Evolutionary conservation across 2,329 filamentous ascomycete genomes (phyloP).

Genomic region (Botryotinia calthae): DNA sequence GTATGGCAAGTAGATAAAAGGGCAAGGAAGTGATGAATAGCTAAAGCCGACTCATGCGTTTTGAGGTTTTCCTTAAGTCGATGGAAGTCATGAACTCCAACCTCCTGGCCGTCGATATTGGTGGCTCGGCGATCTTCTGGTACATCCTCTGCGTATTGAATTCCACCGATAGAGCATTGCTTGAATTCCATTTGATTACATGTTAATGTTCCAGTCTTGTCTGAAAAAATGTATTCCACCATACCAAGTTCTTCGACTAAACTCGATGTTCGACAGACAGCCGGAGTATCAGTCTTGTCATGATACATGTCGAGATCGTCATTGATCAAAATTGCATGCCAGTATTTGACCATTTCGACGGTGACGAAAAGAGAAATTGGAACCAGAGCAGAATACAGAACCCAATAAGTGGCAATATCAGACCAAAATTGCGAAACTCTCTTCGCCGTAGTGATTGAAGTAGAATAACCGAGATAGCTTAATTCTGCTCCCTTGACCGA

Average conservation of each 20-base stretch:
- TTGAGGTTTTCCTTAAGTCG: slow-evolving; percentile 58
- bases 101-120: slow-evolving; percentile 71
- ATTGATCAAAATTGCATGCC: slow-evolving; percentile 95
- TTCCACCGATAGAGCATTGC: slow-evolving; percentile 86
- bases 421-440: slow-evolving; percentile 81
- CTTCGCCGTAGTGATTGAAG: slow-evolving; percentile 51
- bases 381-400: slow-evolving; percentile 92
- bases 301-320: slow-evolving; percentile 98
- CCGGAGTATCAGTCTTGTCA: slow-evolving; percentile 89
- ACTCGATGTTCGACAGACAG: slow-evolving; percentile 93
- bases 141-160: slow-evolving; percentile 90
- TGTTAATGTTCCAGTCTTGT: slow-evolving; percentile 96
- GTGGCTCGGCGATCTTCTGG: slow-evolving; percentile 85
- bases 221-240: slow-evolving; percentile 97
- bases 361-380: slow-evolving; percentile 98
- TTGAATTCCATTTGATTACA: slow-evolving; percentile 99
- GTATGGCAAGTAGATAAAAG: slow-evolving; percentile 91
- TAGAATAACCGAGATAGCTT: slow-evolving; percentile 67
- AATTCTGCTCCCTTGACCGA: slow-evolving; percentile 61
- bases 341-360: slow-evolving; percentile 96
- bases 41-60: slow-evolving; percentile 54
- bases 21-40: slow-evolving; percentile 80
- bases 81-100: slow-evolving; percentile 68
- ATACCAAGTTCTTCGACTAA: slow-evolving; percentile 96
- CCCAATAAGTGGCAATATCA: slow-evolving; percentile 98